These are phyloP conservation scores for Globisporangium parvum DNA, from an alignment of 352 stramenopile species.

Conservation along the genomic window DNA sequence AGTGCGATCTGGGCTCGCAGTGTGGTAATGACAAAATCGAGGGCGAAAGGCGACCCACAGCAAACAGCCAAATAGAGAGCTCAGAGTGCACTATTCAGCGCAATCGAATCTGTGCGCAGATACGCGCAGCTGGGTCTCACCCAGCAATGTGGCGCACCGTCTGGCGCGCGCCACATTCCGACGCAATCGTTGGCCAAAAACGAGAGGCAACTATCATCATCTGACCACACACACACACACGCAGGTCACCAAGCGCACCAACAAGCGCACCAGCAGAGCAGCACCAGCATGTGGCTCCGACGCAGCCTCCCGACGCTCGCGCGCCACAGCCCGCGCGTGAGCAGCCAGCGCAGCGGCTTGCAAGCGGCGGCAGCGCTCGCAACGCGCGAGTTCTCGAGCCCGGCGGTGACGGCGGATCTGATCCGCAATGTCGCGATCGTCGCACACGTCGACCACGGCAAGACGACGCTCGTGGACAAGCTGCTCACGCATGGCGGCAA, in stretches of 20 bases:
- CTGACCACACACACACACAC: slow-evolving; percentile 2
- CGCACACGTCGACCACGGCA: slow-evolving; percentile 98
- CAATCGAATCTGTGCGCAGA: too few relatives aligned
- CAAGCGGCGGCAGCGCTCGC: slow-evolving; percentile 9
- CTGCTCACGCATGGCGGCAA: slow-evolving; percentile 95
- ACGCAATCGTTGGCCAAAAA: background rate
- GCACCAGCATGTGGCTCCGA: slow-evolving; percentile 51
- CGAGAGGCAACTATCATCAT: slow-evolving; percentile 2
- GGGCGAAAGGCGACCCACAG: too few relatives aligned
- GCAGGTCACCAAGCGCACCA: background rate
- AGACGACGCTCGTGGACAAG: slow-evolving; percentile 97
- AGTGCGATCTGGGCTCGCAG: too few relatives aligned
- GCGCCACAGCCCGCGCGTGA: slow-evolving; percentile 29
- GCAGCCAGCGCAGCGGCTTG: slow-evolving; percentile 17
- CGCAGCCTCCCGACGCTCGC: slow-evolving; percentile 42
- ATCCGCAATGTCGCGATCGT: slow-evolving; percentile 91
- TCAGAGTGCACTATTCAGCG: too few relatives aligned
- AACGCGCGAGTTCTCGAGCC: slow-evolving; percentile 40
- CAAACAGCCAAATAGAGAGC: too few relatives aligned
- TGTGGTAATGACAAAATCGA: too few relatives aligned
- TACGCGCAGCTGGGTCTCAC: too few relatives aligned
- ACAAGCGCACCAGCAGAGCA: background rate
- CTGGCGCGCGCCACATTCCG: background rate
- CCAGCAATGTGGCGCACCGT: background rate
- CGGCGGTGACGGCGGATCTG: slow-evolving; percentile 29